Evolutionary conservation across 2,329 filamentous ascomycete genomes (phyloP).

Genomic region (Exophiala oligosperma): DNA sequence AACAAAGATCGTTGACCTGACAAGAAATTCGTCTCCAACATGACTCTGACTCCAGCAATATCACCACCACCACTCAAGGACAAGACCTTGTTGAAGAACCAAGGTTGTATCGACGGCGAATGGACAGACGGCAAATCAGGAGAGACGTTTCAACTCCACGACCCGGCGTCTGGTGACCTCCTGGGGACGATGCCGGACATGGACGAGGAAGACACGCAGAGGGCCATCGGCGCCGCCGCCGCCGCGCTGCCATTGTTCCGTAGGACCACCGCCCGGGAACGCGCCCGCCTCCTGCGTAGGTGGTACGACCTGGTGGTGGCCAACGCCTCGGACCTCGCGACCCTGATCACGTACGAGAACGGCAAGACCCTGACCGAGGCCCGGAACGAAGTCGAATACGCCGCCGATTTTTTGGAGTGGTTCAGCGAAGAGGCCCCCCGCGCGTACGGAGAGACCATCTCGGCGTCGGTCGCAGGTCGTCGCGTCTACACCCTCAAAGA

Average conservation of each 20-base stretch:
- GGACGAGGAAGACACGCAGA: conserved; percentile 70
- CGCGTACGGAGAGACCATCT: conserved; percentile 58
- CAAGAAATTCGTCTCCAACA: no score
- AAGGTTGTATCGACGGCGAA: conserved; percentile 22
- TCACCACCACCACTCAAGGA: background rate
- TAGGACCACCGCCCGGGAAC: conserved; percentile 57
- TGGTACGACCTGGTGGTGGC: conserved; percentile 64
- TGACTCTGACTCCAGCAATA: no score
- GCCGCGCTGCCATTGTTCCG: conserved; percentile 66
- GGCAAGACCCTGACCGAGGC: conserved; percentile 59
- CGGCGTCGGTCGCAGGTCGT: conserved; percentile 61
- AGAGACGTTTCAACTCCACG: conserved; percentile 84
- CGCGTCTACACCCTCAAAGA: conserved; percentile 74
- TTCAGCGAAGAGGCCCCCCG: conserved; percentile 62
- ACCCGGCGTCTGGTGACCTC: conserved; percentile 76
- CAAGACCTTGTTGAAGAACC: background rate
- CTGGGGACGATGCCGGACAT: conserved; percentile 84
- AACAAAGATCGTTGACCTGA: no score
- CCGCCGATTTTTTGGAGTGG: conserved; percentile 55
- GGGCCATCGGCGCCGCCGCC: conserved; percentile 76
- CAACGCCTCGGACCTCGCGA: conserved; percentile 61
- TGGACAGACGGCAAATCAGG: conserved; percentile 83
- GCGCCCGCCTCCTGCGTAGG: conserved; percentile 62
- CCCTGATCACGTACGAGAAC: conserved; percentile 62
- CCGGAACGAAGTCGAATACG: conserved; percentile 57